Percentiles rank a stretch among this genome's conserved stretches.
Conservation (phyloP, 2,329 filamentous ascomycete genomes). For the Nemania diffusa region DNA sequence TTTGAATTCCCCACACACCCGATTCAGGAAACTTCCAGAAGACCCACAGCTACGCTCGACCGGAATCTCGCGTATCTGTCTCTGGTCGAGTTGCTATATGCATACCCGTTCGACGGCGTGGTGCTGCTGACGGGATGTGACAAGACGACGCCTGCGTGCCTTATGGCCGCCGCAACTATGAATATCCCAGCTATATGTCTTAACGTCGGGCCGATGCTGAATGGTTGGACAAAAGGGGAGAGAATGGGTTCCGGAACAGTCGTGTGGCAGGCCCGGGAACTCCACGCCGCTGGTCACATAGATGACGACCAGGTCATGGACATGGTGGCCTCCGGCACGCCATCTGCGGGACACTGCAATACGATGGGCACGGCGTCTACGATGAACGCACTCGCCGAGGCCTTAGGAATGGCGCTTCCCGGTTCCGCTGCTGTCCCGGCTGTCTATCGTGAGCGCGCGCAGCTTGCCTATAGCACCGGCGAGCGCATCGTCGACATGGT, state of each 20-base stretch:
- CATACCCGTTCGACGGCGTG: constrained; percentile 61
- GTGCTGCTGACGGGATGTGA: constrained; percentile 63
- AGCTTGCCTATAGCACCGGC: constrained; percentile 61
- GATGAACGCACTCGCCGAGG: constrained; percentile 64
- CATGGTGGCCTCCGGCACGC: constrained; percentile 55
- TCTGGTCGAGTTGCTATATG: constrained; percentile 59
- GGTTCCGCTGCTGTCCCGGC: constrained; percentile 63
- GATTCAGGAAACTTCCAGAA: constrained; percentile 60
- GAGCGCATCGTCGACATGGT: constrained; percentile 63
- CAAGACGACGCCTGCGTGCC: constrained; percentile 61
- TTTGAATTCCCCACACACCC: constrained; percentile 64
- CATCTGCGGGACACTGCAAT: constrained; percentile 57
- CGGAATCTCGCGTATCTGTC: constrained; percentile 60
- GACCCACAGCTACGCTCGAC: constrained; percentile 61
- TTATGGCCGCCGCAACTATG: constrained; percentile 64
- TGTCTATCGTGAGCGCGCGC: constrained; percentile 58
- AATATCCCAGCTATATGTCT: constrained; percentile 63
- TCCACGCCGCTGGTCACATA: constrained; percentile 59
- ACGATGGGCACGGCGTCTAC: constrained; percentile 65
- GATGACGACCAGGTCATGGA: constrained; percentile 57
- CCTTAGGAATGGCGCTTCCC: constrained; percentile 63
- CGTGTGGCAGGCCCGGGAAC: constrained; percentile 60
- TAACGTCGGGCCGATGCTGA: constrained; percentile 64
- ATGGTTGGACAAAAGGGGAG: constrained; percentile 56
- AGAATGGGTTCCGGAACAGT: constrained; percentile 58